phyloP scores from a whole-genome alignment of 192 early-diverging fungal genomes.

The Polychytrium aggregatum region DNA sequence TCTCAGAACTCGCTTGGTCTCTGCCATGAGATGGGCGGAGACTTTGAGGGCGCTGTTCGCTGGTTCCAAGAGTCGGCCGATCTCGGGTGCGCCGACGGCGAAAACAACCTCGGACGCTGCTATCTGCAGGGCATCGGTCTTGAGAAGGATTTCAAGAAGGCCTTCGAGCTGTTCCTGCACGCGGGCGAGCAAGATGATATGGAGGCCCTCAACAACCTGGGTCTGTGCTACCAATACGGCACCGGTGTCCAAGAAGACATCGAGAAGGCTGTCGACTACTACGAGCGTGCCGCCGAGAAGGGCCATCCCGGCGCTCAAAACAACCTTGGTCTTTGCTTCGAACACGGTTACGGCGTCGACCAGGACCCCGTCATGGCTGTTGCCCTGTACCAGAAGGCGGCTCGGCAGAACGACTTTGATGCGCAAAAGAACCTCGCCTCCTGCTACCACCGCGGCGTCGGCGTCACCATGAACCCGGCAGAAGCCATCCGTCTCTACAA shows the following conservation, averaged over 20 bases:
- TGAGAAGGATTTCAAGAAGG: not conserved
- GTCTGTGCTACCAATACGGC: too few relatives aligned
- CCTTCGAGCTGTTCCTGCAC: conserved; percentile 1
- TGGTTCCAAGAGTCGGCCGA: conserved; percentile 3
- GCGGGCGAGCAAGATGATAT: not conserved
- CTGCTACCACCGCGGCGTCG: not conserved
- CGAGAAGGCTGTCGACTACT: too few relatives aligned
- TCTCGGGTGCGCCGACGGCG: not conserved
- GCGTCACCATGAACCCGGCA: not conserved
- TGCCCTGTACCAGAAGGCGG: too few relatives aligned
- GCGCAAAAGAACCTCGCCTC: too few relatives aligned
- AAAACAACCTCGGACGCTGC: not conserved
- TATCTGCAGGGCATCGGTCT: conserved; percentile 2
- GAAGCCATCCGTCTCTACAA: not conserved
- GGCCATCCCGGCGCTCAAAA: conserved; percentile 25
- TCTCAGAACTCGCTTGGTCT: too few relatives aligned
- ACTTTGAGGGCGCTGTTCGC: too few relatives aligned
- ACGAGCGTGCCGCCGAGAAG: conserved; percentile 27
- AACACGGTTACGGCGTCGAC: conserved; percentile 35
- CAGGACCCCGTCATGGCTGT: conserved; percentile 28
- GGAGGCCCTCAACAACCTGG: not conserved
- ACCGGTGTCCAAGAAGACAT: too few relatives aligned
- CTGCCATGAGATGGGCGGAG: too few relatives aligned
- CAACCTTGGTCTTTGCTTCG: conserved; percentile 41
- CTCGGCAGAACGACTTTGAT: too few relatives aligned